Evolutionary conservation across 257 asterid genomes (phyloP).

Genomic region (Ophiorrhiza pumila): DNA sequence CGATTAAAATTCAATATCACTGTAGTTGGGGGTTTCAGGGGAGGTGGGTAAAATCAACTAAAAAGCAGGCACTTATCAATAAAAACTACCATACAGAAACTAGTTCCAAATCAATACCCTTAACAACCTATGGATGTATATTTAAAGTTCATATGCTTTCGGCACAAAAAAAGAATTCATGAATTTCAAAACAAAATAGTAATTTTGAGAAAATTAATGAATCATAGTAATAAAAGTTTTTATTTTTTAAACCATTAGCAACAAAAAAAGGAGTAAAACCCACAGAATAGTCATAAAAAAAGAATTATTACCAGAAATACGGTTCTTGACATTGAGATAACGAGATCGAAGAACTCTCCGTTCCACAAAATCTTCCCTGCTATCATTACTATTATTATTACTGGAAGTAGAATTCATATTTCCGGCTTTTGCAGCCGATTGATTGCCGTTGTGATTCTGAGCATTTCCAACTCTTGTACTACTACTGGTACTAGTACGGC

Average conservation of each 20-base stretch:
- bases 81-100: no score
- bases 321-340: constrained; percentile 34
- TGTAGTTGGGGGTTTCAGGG: not conserved
- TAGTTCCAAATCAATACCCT: not conserved
- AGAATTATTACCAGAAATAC: constrained; percentile 31
- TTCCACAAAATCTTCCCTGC: constrained; percentile 16
- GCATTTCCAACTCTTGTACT: not conserved
- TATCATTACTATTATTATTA: not conserved
- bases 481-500: not conserved
- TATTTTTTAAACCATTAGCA: not conserved
- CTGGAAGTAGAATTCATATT: not conserved
- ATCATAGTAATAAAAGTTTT: not conserved
- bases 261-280: not conserved
- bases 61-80: no score
- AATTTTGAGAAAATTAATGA: not conserved
- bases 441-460: not conserved
- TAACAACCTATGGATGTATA: not conserved
- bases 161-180: not conserved
- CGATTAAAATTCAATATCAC: not conserved
- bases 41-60: no score
- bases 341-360: constrained; percentile 44
- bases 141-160: not conserved
- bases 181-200: not conserved
- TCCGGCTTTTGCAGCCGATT: no score
- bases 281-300: not conserved